Conservation (phyloP, 2,329 filamentous ascomycete species). For the Fusarium sp. region DNA sequence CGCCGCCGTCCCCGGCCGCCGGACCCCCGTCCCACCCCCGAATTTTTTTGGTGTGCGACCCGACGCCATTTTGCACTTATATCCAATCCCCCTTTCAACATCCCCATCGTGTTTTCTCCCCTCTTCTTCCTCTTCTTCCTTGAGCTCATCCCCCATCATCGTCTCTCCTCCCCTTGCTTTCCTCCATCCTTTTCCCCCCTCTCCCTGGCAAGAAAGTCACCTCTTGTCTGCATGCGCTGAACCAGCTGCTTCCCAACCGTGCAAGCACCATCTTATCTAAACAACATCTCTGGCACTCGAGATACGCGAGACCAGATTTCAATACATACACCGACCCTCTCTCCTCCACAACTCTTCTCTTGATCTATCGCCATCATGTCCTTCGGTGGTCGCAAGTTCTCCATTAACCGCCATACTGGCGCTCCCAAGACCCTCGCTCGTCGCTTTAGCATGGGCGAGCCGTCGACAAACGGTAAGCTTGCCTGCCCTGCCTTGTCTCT, state of each 20-base stretch:
- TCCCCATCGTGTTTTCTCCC: conserved; percentile 18
- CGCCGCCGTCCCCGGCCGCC: neutral
- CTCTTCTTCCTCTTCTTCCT: conserved; percentile 10
- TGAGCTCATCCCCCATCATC: conserved; percentile 21
- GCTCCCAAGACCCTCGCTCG: conserved; percentile 64
- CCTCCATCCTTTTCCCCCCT: neutral
- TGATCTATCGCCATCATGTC: conserved; percentile 52
- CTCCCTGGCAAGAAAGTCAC: neutral
- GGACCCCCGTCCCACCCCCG: conserved; percentile 24
- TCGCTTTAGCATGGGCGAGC: conserved; percentile 69
- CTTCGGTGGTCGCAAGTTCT: conserved; percentile 69
- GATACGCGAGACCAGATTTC: conserved; percentile 23
- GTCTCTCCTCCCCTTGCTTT: conserved; percentile 5
- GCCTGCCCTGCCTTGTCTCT: conserved; percentile 17
- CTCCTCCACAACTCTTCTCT: neutral
- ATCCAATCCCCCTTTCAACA: conserved; percentile 36
- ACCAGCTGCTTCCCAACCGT: conserved; percentile 18
- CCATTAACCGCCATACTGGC: conserved; percentile 74
- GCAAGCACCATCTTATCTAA: conserved; percentile 10
- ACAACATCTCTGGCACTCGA: conserved; percentile 12
- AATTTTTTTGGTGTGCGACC: conserved; percentile 27
- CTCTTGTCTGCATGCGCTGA: conserved; percentile 18
- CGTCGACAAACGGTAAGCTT: conserved; percentile 64
- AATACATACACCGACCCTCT: conserved; percentile 7
- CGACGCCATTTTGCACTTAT: conserved; percentile 38